Evolutionary conservation across 1,284 basidiomycete species (phyloP).

Genomic region (Heterobasidion annosum): DNA sequence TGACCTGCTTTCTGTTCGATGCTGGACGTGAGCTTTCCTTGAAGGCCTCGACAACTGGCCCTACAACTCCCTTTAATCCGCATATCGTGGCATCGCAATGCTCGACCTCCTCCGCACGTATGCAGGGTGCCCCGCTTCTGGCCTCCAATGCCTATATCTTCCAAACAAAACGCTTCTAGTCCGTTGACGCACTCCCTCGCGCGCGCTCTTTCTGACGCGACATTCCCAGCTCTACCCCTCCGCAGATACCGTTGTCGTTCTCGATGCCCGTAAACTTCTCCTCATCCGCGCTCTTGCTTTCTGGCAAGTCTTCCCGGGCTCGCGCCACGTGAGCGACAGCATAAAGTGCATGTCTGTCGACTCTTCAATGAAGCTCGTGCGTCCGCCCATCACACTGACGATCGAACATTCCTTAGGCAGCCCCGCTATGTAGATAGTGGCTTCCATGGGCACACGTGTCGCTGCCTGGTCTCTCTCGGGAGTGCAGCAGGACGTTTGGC

Average conservation of each 20-base stretch:
- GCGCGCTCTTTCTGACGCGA: neutral
- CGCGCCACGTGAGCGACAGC: constrained; percentile 29
- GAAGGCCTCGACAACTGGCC: neutral
- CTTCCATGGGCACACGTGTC: constrained; percentile 53
- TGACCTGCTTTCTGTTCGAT: neutral
- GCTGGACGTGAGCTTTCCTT: neutral
- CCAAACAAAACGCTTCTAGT: constrained; percentile 50
- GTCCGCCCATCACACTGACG: constrained; percentile 18
- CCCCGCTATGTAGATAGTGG: constrained; percentile 45
- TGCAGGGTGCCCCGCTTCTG: constrained; percentile 46
- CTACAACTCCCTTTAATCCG: no score
- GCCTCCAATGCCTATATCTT: constrained; percentile 47
- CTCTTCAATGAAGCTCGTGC: constrained; percentile 67
- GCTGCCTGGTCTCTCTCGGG: constrained; percentile 70
- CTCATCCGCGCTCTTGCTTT: constrained; percentile 64
- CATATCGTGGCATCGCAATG: constrained; percentile 24
- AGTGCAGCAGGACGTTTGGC: constrained; percentile 51
- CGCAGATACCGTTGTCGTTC: constrained; percentile 56
- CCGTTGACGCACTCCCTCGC: constrained; percentile 15
- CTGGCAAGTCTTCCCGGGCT: constrained; percentile 65
- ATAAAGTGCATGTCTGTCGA: constrained; percentile 64
- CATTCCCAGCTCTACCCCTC: constrained; percentile 56
- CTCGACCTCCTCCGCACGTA: constrained; percentile 50
- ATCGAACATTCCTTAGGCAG: constrained; percentile 1
- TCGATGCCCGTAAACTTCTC: constrained; percentile 53